Conservation (phyloP, 768 basidiomycete species). For the Nevesoporus exiguus region DNA sequence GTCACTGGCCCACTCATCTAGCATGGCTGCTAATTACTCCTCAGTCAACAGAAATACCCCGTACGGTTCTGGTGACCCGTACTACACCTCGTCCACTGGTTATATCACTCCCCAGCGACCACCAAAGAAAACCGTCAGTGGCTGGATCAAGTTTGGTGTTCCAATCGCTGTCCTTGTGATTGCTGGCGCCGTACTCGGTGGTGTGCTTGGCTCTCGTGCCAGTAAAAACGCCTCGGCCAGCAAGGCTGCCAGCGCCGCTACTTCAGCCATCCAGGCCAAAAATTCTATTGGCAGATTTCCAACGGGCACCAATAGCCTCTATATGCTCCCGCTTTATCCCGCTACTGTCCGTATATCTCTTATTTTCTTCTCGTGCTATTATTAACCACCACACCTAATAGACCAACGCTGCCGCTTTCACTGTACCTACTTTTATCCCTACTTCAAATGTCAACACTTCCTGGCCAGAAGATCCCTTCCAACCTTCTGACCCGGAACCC, state of each 20-base stretch:
- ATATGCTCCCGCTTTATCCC: conserved; percentile 82
- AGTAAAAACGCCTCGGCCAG: conserved; percentile 36
- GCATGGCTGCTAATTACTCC: conserved; percentile 41
- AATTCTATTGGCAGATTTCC: conserved; percentile 64
- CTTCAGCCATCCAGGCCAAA: conserved; percentile 57
- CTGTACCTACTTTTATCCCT: conserved; percentile 65
- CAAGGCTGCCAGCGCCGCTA: conserved; percentile 31
- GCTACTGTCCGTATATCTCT: conserved; percentile 66
- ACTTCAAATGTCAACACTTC: conserved; percentile 47
- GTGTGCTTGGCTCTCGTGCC: conserved; percentile 69
- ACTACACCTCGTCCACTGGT: conserved; percentile 68
- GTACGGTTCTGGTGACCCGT: conserved; percentile 62
- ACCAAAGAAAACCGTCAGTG: conserved; percentile 53
- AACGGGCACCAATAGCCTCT: conserved; percentile 74
- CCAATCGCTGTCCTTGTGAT: conserved; percentile 64
- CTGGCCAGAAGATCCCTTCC: conserved; percentile 82
- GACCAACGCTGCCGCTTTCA: conserved; percentile 75
- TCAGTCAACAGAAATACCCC: conserved; percentile 37
- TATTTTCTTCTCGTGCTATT: neutral
- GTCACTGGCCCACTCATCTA: conserved; percentile 17
- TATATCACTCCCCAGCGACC: conserved; percentile 52
- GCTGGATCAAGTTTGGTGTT: conserved; percentile 74
- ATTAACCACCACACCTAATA: conserved; percentile 25
- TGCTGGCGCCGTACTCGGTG: conserved; percentile 68
- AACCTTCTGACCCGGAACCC: conserved; percentile 59